Base-by-base conservation (phyloP, 331 rosid species). In the Malus hybrid region DNA sequence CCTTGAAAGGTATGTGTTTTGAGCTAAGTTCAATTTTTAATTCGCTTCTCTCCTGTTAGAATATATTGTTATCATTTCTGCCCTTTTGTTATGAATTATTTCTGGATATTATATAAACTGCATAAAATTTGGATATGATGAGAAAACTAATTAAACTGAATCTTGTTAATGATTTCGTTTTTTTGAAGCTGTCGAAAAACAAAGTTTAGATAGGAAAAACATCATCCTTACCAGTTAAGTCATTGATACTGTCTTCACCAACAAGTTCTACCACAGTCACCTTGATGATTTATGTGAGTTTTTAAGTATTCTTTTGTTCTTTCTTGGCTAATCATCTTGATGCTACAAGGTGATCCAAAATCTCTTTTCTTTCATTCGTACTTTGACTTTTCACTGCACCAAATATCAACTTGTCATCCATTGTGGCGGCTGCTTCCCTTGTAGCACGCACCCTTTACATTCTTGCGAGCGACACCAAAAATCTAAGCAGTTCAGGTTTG, bases 361-460 rank as follows among this genome's bases (percentile, higher is more conserved):
- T 56, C 56, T 61, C 7, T 29, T 24, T 63, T 69, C 19, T 71
- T 27, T 66, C 54, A 33, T 32, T 85, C 24, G 4, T 86, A 39
- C 22, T 64, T 64, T 19, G 28, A 29, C 15, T 4, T 39, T 62
- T 16, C 12, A 14, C 48, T 87, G 85, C 93, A 93, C 97, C 86
- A 60, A 93, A 93, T 71, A 63, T 91, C 75, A 88, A 93, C 86
- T 86, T 96, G 31, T 91, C 98, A 19, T 87, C 97, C 20, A 71
- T 91, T 63, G 91, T 63, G 79, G 96, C 91, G 13, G 93, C 98
- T 31, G 96, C 98, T 88, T 90, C 96, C 81, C 90, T 91, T 83
- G 80, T 90, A 79, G 94, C 96, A 22, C 96, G 97, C 14, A 83
- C 94, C 82, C 89, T 93, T 71, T 93, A 90, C 81, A 74, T 87